These are phyloP conservation scores for Drechslera avenae DNA, from an alignment of 2,329 filamentous ascomycete species.

Conservation along the genomic window DNA sequence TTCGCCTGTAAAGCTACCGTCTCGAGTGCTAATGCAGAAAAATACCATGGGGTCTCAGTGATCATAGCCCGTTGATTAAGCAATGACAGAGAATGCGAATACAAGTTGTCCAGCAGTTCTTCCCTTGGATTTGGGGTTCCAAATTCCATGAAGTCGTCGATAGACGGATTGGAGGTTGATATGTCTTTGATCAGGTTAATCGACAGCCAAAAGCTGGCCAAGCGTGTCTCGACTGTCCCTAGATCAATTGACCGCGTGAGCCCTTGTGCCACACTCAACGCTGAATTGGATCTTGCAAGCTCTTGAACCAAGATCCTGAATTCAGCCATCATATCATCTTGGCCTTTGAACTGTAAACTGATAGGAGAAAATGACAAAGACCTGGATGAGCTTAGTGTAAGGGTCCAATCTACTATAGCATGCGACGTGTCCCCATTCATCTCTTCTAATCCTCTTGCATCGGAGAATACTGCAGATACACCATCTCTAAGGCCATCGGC, in stretches of 20 bases:
- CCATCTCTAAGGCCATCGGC: constrained; percentile 75
- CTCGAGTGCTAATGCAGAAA: constrained; percentile 81
- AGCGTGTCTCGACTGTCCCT: constrained; percentile 61
- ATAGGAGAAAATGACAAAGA: constrained; percentile 62
- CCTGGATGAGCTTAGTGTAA: constrained; percentile 20
- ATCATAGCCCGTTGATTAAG: constrained; percentile 55
- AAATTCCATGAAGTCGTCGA: constrained; percentile 71
- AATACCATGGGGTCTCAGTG: constrained; percentile 65
- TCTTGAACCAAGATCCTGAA: constrained; percentile 66
- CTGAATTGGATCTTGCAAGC: constrained; percentile 53
- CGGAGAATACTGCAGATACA: constrained; percentile 59
- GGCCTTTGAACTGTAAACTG: constrained; percentile 64
- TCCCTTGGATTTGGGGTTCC: constrained; percentile 37
- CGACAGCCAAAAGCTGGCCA: constrained; percentile 81
- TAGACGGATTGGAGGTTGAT: constrained; percentile 56
- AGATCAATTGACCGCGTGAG: constrained; percentile 69
- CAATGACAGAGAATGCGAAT: constrained; percentile 68
- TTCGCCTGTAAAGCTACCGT: constrained; percentile 76
- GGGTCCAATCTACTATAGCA: constrained; percentile 17
- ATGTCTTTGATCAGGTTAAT: constrained; percentile 71
- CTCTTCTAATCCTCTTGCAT: constrained; percentile 34
- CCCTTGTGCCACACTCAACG: constrained; percentile 62
- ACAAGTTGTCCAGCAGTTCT: constrained; percentile 64
- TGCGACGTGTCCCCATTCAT: constrained; percentile 16
- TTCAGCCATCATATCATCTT: constrained; percentile 66